phyloP scores from a whole-genome alignment of 768 basidiomycete species.

The Mycena albidolilacea region DNA sequence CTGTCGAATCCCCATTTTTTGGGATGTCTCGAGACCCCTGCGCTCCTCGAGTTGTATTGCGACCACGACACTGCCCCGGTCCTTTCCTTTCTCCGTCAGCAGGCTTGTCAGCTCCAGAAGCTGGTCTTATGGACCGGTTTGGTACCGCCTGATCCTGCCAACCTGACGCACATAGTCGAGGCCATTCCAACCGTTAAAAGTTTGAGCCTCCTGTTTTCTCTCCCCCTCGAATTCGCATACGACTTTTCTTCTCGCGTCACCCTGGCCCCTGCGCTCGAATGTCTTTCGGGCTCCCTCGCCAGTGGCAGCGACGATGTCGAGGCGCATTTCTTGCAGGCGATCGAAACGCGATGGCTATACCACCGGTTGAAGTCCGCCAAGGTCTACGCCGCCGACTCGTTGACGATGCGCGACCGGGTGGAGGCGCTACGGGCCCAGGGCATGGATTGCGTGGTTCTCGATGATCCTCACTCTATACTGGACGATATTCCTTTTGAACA shows the following conservation, averaged over 20 bases:
- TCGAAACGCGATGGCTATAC: neutral
- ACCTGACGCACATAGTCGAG: neutral
- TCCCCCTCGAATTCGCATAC: neutral
- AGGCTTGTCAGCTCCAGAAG: neutral
- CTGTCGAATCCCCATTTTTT: neutral
- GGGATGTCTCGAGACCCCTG: slow-evolving; percentile 14
- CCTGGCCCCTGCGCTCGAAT: slow-evolving; percentile 6
- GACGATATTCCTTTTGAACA: too few species aligned
- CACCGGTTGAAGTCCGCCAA: neutral
- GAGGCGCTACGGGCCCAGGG: too few species aligned
- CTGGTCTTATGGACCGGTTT: neutral
- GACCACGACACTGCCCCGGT: neutral
- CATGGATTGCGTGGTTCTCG: too few species aligned
- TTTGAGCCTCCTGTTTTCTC: neutral
- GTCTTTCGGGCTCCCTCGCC: neutral
- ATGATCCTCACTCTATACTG: too few species aligned
- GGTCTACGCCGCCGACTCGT: too few species aligned
- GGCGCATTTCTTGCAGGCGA: neutral
- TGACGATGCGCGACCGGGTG: too few species aligned
- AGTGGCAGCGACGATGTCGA: too few species aligned
- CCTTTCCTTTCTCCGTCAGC: neutral
- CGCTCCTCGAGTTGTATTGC: slow-evolving; percentile 11
- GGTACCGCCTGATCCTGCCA: too few species aligned
- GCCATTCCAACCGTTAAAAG: neutral
- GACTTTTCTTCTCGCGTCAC: neutral